Evolutionary conservation across 805 yeast genomes (phyloP).

Genomic region (Suhomyces sp.): DNA sequence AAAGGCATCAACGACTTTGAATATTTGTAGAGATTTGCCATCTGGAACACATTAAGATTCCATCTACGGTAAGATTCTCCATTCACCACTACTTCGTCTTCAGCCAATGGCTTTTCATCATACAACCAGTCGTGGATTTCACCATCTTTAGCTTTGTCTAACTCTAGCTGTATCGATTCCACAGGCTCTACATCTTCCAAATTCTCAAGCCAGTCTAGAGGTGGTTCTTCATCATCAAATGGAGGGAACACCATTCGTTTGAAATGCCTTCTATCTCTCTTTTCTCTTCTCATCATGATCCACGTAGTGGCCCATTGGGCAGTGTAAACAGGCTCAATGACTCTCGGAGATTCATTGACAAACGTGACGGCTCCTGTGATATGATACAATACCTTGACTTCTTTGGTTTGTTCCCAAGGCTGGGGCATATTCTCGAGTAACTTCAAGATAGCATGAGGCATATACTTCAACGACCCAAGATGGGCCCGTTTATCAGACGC

Average conservation of each 20-base stretch:
- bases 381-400: constrained; percentile 87
- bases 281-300: constrained; percentile 91
- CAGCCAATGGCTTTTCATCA: constrained; percentile 70
- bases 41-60: constrained; percentile 57
- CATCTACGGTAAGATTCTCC: constrained; percentile 79
- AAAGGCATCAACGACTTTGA: constrained; percentile 71
- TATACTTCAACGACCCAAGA: constrained; percentile 84
- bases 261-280: constrained; percentile 84
- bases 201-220: constrained; percentile 77
- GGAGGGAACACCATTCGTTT: constrained; percentile 93
- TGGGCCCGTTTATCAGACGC: constrained; percentile 84
- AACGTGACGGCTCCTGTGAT: constrained; percentile 91
- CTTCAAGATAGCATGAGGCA: constrained; percentile 94
- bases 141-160: constrained; percentile 63
- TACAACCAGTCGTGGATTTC: constrained; percentile 73
- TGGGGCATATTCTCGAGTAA: constrained; percentile 95
- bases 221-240: constrained; percentile 97
- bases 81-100: constrained; percentile 52
- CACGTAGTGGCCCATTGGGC: constrained; percentile 97
- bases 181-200: constrained; percentile 68
- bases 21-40: constrained; percentile 64
- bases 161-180: constrained; percentile 65
- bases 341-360: constrained; percentile 89
- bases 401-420: constrained; percentile 92
- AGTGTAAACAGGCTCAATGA: constrained; percentile 82